Percentiles rank a stretch among this genome's conserved stretches.
Conservation (phyloP, 1,284 basidiomycete species). For the Xerocomus amazonicus region DNA sequence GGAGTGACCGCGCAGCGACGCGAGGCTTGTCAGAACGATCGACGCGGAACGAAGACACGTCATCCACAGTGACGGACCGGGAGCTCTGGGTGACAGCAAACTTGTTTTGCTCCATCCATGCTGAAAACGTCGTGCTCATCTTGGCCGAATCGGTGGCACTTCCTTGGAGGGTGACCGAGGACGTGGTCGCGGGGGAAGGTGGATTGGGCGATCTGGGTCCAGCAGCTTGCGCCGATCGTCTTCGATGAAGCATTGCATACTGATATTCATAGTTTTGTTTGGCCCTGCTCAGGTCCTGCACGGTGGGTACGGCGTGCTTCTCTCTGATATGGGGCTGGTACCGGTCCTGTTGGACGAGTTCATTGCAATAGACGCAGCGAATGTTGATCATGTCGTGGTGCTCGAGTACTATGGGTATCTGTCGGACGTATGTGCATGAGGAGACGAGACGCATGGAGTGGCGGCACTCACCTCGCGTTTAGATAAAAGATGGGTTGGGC, state of each 20-base stretch:
- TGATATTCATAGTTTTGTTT: not conserved
- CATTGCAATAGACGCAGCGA: slow-evolving; percentile 15
- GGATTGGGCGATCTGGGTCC: too few species aligned
- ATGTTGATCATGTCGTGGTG: slow-evolving; percentile 8
- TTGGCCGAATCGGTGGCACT: not conserved
- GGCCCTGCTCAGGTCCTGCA: slow-evolving; percentile 10
- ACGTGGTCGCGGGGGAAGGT: not conserved
- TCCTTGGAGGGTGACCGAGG: slow-evolving; percentile 1
- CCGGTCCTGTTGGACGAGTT: slow-evolving; percentile 5
- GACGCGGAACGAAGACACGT: slow-evolving; percentile 24
- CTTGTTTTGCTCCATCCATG: slow-evolving; percentile 16
- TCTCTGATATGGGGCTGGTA: slow-evolving; percentile 9
- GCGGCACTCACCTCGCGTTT: too few species aligned
- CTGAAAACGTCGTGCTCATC: slow-evolving; percentile 18
- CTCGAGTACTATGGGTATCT: not conserved
- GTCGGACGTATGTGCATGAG: too few species aligned
- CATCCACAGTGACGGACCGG: slow-evolving; percentile 19
- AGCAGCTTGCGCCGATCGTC: not conserved
- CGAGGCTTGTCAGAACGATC: slow-evolving; percentile 24
- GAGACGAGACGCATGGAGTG: too few species aligned
- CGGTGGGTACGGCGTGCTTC: slow-evolving; percentile 10
- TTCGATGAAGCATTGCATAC: slow-evolving; percentile 1
- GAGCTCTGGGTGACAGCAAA: slow-evolving; percentile 8
- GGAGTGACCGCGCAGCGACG: slow-evolving; percentile 17
- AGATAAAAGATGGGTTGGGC: too few species aligned